Evolutionary conservation across 805 yeast genomes (phyloP).

Genomic region (Starmerella scarabaei): DNA sequence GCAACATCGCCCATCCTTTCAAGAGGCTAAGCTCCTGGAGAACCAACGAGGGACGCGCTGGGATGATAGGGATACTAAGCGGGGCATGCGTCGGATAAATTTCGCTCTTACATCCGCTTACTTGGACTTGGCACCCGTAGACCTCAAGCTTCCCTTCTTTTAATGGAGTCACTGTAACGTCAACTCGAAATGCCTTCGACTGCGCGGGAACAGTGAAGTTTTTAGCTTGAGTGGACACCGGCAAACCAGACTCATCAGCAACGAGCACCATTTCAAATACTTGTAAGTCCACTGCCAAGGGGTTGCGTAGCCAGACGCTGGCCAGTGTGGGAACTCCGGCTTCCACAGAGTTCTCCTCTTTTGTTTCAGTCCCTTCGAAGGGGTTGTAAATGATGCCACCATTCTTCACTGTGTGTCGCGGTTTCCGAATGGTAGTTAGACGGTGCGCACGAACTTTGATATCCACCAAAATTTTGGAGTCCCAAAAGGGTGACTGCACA

Average conservation of each 20-base stretch:
- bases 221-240: conserved; percentile 18
- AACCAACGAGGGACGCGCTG: conserved; percentile 50
- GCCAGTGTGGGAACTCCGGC: conserved; percentile 54
- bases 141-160: conserved; percentile 40
- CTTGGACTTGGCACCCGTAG: conserved; percentile 38
- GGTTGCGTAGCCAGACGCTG: conserved; percentile 54
- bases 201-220: conserved; percentile 24
- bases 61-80: conserved; percentile 26
- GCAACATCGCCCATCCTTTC: conserved; percentile 57
- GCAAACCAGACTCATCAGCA: conserved; percentile 14
- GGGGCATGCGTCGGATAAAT: conserved; percentile 24
- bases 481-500: conserved; percentile 49
- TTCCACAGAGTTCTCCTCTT: conserved; percentile 30
- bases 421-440: conserved; percentile 7
- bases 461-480: conserved; percentile 48
- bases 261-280: conserved; percentile 30
- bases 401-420: neutral
- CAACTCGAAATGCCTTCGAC: conserved; percentile 18
- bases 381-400: conserved; percentile 39
- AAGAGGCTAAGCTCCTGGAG: conserved; percentile 40
- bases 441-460: conserved; percentile 24
- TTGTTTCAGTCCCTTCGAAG: conserved; percentile 23
- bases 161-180: conserved; percentile 24
- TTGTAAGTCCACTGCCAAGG: conserved; percentile 61
- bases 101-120: conserved; percentile 39